phyloP scores from a whole-genome alignment of 75 land plant genomes.

The Cupressus sempervirens region DNA sequence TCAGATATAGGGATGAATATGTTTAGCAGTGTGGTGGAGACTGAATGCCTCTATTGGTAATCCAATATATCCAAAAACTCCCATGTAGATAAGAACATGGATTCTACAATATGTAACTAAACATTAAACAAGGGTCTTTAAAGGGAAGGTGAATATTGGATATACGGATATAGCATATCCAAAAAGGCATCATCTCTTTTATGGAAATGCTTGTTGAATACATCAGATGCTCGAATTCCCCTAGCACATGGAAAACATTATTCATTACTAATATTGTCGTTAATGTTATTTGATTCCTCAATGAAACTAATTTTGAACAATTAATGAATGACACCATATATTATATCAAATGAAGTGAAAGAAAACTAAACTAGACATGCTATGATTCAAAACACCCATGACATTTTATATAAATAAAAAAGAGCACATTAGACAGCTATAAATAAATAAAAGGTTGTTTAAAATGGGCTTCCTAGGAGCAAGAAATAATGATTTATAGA shows the following conservation, averaged over 20 bases:
- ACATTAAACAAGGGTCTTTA: too few relatives aligned
- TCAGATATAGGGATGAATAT: too few relatives aligned
- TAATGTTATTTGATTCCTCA: neutral
- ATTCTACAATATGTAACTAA: too few relatives aligned
- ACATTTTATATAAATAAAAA: neutral
- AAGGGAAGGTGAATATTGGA: too few relatives aligned
- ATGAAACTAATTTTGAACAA: neutral
- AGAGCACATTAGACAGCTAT: neutral
- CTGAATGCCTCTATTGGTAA: too few relatives aligned
- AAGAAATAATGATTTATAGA: neutral
- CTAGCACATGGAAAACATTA: neutral
- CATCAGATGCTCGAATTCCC: neutral
- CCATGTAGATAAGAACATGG: too few relatives aligned
- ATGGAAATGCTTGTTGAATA: neutral
- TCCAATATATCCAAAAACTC: too few relatives aligned
- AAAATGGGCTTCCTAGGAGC: neutral
- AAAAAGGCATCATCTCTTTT: neutral
- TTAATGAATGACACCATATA: neutral
- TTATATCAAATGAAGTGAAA: neutral
- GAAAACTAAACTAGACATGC: neutral
- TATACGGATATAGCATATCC: too few relatives aligned
- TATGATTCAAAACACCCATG: neutral
- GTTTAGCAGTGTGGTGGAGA: too few relatives aligned
- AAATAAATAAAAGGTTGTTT: neutral
- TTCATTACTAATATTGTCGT: neutral